Conservation (phyloP, 306 rosid genomes). For the Prosopis cineraria region DNA sequence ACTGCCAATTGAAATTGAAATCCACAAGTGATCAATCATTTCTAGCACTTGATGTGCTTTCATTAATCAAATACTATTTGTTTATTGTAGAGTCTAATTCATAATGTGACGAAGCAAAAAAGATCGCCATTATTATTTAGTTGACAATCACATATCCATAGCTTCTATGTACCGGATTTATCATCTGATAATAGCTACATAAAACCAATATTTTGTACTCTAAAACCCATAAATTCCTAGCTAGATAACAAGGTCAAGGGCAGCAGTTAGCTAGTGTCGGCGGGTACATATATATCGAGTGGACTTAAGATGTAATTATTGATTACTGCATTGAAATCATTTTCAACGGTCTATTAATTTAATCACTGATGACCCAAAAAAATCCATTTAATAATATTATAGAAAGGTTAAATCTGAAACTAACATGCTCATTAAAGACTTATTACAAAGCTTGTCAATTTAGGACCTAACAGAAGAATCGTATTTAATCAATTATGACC, state of each 20-base stretch:
- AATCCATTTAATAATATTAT: neutral
- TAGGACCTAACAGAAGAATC: neutral
- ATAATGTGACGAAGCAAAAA: neutral
- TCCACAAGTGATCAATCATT: neutral
- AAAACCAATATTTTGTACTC: neutral
- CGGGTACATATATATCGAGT: neutral
- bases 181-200: neutral
- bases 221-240: neutral
- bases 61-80: neutral
- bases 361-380: neutral
- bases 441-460: neutral
- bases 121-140: neutral
- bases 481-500: neutral
- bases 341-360: neutral
- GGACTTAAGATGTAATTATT: neutral
- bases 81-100: neutral
- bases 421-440: neutral
- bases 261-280: neutral
- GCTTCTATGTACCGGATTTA: neutral
- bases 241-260: too few species aligned
- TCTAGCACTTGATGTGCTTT: neutral
- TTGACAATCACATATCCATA: neutral
- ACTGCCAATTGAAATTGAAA: neutral
- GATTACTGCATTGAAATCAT: neutral
- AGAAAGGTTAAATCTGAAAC: neutral